Evolutionary conservation across 257 asterid species (phyloP).

Genomic region (Nicotiana otophora): DNA sequence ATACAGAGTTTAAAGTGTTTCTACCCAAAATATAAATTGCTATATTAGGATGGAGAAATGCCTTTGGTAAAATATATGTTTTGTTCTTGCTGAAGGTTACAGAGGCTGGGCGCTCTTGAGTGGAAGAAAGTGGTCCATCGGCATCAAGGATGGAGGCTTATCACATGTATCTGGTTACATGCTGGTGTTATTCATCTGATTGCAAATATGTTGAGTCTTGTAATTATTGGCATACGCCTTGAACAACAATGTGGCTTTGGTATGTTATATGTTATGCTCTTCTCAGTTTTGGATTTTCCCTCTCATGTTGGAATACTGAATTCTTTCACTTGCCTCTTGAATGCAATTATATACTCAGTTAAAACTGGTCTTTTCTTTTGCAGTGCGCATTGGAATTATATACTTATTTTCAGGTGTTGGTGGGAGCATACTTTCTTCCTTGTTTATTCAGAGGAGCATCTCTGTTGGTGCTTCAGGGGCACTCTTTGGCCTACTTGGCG

Average conservation of each 20-base stretch:
- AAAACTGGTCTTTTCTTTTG: slow-evolving; percentile 1
- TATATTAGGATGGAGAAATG: not conserved
- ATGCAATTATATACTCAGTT: not conserved
- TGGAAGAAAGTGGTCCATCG: slow-evolving; percentile 70
- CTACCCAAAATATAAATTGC: not conserved
- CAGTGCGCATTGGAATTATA: slow-evolving; percentile 66
- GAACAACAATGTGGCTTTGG: slow-evolving; percentile 94
- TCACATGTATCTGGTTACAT: slow-evolving; percentile 86
- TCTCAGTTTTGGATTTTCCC: not conserved
- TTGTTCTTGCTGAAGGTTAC: slow-evolving; percentile 40
- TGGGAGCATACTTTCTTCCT: slow-evolving; percentile 69
- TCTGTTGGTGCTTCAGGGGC: slow-evolving; percentile 98
- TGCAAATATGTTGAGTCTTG: slow-evolving; percentile 69
- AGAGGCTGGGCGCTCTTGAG: slow-evolving; percentile 69
- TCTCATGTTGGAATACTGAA: not conserved
- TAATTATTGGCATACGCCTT: slow-evolving; percentile 82
- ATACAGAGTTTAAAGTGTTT: not conserved
- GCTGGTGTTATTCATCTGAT: slow-evolving; percentile 82
- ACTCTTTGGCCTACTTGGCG: slow-evolving; percentile 94
- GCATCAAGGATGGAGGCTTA: slow-evolving; percentile 87
- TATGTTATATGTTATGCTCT: slow-evolving; percentile 22
- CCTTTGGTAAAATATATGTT: slow-evolving; percentile 5
- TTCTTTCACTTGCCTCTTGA: not conserved
- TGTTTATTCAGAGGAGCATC: slow-evolving; percentile 49
- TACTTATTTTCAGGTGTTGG: slow-evolving; percentile 79